Percentiles rank a stretch among this genome's conserved stretches.
Conservation (phyloP, 164 flowering plant genomes). For the Nymphaea thermarum region DNA sequence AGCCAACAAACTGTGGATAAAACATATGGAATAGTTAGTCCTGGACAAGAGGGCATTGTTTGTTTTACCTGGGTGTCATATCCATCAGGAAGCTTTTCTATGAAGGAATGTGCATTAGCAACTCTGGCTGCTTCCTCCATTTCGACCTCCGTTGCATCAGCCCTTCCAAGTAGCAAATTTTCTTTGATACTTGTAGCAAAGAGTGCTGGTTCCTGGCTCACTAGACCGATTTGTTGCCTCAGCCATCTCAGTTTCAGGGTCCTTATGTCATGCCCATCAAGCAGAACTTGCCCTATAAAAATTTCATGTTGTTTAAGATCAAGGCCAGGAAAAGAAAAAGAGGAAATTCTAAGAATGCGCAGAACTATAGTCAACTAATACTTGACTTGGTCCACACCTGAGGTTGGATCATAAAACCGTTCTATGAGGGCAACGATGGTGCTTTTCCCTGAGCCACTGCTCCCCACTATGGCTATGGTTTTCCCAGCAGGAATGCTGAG, state of each 20-base stretch:
- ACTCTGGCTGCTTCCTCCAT: constrained; percentile 95
- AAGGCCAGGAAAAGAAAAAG: neutral
- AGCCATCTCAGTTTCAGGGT: constrained; percentile 73
- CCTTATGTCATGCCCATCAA: constrained; percentile 93
- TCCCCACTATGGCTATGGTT: constrained; percentile 83
- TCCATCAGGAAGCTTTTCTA: constrained; percentile 81
- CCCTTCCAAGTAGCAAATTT: constrained; percentile 80
- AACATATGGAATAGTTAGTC: neutral
- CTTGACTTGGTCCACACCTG: constrained; percentile 28
- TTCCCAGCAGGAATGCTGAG: constrained; percentile 68
- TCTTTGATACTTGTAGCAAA: constrained; percentile 92
- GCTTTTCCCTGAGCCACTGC: constrained; percentile 95
- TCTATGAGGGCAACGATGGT: constrained; percentile 86
- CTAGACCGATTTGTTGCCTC: constrained; percentile 93
- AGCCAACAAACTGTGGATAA: no score
- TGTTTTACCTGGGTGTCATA: constrained; percentile 71
- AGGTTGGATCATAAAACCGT: constrained; percentile 74
- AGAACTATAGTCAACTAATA: neutral
- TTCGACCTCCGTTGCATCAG: constrained; percentile 70
- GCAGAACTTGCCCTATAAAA: constrained; percentile 60
- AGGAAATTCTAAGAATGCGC: neutral
- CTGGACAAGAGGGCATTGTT: neutral
- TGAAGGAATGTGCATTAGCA: constrained; percentile 93
- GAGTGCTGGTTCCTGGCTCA: constrained; percentile 95
- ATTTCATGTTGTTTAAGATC: neutral